These are phyloP conservation scores for Aspergillus melleus DNA, from an alignment of 2,329 filamentous ascomycete genomes.

Conservation along the genomic window DNA sequence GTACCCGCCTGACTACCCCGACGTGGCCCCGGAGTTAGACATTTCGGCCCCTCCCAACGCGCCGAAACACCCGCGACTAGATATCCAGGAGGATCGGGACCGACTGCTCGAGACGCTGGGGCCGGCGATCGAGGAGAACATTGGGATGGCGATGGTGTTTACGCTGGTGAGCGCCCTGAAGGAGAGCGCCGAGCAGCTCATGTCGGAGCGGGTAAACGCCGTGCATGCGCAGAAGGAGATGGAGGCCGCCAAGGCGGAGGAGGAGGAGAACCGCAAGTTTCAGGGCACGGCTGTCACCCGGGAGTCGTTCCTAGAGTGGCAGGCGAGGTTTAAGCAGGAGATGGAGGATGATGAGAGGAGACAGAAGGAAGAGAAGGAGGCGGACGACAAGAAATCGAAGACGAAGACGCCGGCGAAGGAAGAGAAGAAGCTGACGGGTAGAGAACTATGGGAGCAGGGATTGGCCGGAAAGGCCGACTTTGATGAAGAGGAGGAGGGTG, in stretches of 20 bases:
- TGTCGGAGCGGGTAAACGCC: slow-evolving; percentile 69
- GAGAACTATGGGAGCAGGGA: slow-evolving; percentile 76
- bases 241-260: slow-evolving; percentile 64
- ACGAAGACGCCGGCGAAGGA: slow-evolving; percentile 71
- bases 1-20: slow-evolving; percentile 89
- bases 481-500: slow-evolving; percentile 66
- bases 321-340: slow-evolving; percentile 73
- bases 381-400: slow-evolving; percentile 79
- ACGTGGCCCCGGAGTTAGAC: slow-evolving; percentile 80
- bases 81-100: slow-evolving; percentile 76
- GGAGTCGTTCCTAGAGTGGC: slow-evolving; percentile 82
- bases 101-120: slow-evolving; percentile 69
- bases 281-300: slow-evolving; percentile 85
- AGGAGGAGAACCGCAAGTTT: slow-evolving; percentile 95
- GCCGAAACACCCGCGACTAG: slow-evolving; percentile 70
- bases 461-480: slow-evolving; percentile 66
- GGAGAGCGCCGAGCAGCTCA: slow-evolving; percentile 83
- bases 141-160: slow-evolving; percentile 98
- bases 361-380: slow-evolving; percentile 71
- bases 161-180: slow-evolving; percentile 84
- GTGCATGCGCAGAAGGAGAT: slow-evolving; percentile 55
- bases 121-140: slow-evolving; percentile 81
- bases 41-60: slow-evolving; percentile 72
- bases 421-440: slow-evolving; percentile 66
- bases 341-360: slow-evolving; percentile 70